Evolutionary conservation across 2,329 filamentous ascomycete genomes (phyloP).

Genomic region (Neurospora crassa): DNA sequence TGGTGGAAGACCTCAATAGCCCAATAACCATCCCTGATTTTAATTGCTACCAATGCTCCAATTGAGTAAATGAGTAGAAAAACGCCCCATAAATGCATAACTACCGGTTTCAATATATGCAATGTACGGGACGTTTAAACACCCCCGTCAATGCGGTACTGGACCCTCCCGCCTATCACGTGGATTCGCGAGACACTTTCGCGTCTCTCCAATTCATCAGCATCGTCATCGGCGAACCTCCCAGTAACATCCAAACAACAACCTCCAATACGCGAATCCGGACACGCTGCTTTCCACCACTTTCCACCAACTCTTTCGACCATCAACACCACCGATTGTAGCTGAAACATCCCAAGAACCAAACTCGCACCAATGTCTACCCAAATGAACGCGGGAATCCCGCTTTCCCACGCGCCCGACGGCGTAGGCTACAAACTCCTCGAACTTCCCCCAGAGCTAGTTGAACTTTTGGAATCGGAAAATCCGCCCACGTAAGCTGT

Average conservation of each 20-base stretch:
- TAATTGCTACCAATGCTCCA: too few relatives aligned
- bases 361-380: constrained; percentile 29
- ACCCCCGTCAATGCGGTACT: too few relatives aligned
- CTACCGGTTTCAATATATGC: too few relatives aligned
- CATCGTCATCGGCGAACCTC: neutral
- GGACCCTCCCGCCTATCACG: neutral
- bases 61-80: too few relatives aligned
- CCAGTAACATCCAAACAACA: neutral
- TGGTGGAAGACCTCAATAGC: too few relatives aligned
- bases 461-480: constrained; percentile 43
- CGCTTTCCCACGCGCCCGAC: constrained; percentile 39
- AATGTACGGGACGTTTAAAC: too few relatives aligned
- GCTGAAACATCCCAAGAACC: neutral
- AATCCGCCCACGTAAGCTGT: constrained; percentile 44
- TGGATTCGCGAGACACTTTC: neutral
- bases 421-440: constrained; percentile 48
- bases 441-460: constrained; percentile 51
- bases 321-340: neutral
- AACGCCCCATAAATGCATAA: too few relatives aligned
- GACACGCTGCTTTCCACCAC: neutral
- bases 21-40: too few relatives aligned
- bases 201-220: neutral
- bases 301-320: too few relatives aligned
- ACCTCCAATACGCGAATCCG: neutral
- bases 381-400: constrained; percentile 36